Percentiles rank a stretch among this genome's conserved stretches.
These are phyloP conservation scores for Chaetomiaceae sp. DNA, from an alignment of 2,329 filamentous ascomycete genomes.

Conservation along the genomic window DNA sequence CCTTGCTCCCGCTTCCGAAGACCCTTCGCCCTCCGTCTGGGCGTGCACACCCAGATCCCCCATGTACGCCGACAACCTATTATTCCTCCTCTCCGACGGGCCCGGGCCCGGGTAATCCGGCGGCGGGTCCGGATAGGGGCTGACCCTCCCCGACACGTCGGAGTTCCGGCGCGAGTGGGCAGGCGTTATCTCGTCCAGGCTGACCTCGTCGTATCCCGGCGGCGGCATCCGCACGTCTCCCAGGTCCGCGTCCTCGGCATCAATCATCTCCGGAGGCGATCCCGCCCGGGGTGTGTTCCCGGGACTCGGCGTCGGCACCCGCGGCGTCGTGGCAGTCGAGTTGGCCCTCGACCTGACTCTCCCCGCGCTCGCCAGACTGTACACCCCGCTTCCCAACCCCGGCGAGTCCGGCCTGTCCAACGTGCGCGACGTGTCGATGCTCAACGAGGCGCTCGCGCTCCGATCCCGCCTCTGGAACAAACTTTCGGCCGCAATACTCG, in stretches of 20 bases:
- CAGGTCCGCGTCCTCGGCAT: conserved; percentile 42
- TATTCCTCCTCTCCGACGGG: conserved; percentile 10
- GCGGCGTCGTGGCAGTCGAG: conserved; percentile 43
- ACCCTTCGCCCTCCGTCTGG: neutral
- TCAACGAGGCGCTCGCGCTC: conserved; percentile 53
- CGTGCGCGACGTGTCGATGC: conserved; percentile 39
- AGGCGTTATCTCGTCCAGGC: conserved; percentile 31
- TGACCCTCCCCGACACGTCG: conserved; percentile 20
- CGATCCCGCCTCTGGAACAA: conserved; percentile 40
- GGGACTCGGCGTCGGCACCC: conserved; percentile 18
- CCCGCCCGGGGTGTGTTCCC: conserved; percentile 29
- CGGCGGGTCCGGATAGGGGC: conserved; percentile 45
- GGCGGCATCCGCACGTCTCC: conserved; percentile 44
- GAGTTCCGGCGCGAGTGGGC: conserved; percentile 26
- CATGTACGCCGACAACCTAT: conserved; percentile 33
- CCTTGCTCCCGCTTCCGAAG: conserved; percentile 1
- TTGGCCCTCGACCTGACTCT: conserved; percentile 41
- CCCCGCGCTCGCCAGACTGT: conserved; percentile 32
- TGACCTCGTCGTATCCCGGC: conserved; percentile 47
- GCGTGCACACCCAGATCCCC: conserved; percentile 27
- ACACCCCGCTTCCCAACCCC: conserved; percentile 15
- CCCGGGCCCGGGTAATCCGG: conserved; percentile 45
- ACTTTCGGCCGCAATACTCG: conserved; percentile 49
- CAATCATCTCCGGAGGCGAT: conserved; percentile 50
- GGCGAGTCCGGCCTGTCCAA: conserved; percentile 23